Evolutionary conservation across 257 asterid species (phyloP).

Genomic region (Vinca minor): DNA sequence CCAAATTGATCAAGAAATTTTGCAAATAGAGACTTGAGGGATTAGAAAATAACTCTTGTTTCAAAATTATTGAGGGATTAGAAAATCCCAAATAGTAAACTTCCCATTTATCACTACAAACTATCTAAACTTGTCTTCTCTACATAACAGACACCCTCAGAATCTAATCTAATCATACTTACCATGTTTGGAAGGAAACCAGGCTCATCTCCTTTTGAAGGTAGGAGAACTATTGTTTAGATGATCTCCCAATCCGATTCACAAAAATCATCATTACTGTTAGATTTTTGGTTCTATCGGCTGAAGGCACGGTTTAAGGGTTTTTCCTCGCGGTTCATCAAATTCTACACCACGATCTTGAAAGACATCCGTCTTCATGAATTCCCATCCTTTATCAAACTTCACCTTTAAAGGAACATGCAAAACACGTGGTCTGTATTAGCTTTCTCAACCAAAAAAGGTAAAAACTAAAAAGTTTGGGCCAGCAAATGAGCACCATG

Average conservation of each 20-base stretch:
- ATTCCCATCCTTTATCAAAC: conserved; percentile 7
- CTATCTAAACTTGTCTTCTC: too few relatives aligned
- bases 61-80: not conserved
- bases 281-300: conserved; percentile 1
- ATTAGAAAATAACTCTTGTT: not conserved
- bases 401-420: not conserved
- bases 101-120: too few relatives aligned
- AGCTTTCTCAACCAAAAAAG: not conserved
- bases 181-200: not conserved
- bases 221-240: not conserved
- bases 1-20: not conserved
- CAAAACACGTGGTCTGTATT: not conserved
- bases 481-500: too few relatives aligned
- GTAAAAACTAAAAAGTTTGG: not conserved
- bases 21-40: not conserved
- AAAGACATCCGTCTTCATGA: not conserved
- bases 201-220: not conserved
- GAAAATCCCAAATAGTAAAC: not conserved
- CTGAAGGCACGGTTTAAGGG: not conserved
- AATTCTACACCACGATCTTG: conserved; percentile 6
- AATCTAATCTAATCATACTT: not conserved
- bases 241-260: conserved; percentile 30
- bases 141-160: not conserved
- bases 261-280: conserved; percentile 4
- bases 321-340: conserved; percentile 3